Base-by-base conservation (phyloP, 345 rosid genomes). In the Salix dunnii region DNA sequence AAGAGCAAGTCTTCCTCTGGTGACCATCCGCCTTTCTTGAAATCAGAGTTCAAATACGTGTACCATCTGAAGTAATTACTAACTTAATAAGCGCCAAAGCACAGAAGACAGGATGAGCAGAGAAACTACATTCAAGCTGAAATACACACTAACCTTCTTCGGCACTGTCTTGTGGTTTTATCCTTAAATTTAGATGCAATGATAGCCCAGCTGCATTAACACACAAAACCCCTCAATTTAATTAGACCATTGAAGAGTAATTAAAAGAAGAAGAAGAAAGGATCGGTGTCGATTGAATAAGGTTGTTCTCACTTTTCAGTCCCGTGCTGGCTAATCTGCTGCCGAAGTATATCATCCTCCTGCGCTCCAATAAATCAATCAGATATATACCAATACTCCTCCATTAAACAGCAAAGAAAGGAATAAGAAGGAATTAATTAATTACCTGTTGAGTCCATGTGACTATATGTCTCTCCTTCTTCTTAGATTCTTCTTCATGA, bases 11-110 rank as follows among this genome's bases (percentile, higher is more conserved):
- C 99, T 89, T 93, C 99, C 79, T 96, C 98, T 12, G 97, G 97
- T 64, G 98, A 90, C 99, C 99, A 96, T 64, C 98, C 99, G 13
- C 99, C 99, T 82, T 91, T 96, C 88, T 93, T 93, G 88, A 96
- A 96, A 83, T 96, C 99, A 58, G 99, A 90, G 83, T 91, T 96
- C 74, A 96, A 80, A 70, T 96, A 96, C 58, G 99, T 96, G 78
- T 89, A 93, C 99, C 99, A 96, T 91, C 99, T 96, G 63, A 3
- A 58, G 63, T n/a, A 58, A n/a, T n/a, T 23, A n/a, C n/a, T 58
- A 23, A 11, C 63, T 58, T 58, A 9, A 8, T 58, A 23, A 58
- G 63, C 28, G 0, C 16, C 14, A 58, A 10, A 23, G 27, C 13
- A 23, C 28, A 58, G 63, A 23, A 58, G 28, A 58, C 6, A 23